Base-by-base conservation (phyloP, 345 rosid genomes). In the Populus ilicifolia region DNA sequence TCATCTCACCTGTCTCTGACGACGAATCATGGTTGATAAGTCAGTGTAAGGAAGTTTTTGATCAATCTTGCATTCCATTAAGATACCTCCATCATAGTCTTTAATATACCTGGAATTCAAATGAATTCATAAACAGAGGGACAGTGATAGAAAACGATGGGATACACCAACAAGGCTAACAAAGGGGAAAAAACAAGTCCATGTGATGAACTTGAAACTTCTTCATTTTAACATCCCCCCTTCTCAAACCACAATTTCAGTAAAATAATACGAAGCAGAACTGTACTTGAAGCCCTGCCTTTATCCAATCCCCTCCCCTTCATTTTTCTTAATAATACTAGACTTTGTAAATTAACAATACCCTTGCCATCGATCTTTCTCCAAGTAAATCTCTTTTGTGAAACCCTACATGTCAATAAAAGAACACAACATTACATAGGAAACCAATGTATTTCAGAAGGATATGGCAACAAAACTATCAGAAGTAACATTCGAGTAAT, bases 281-380 rank as follows among this genome's bases (percentile, higher is more conserved):
- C 21, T 65, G 23, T 16, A 33, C 41, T 65, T 65, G 38, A 30
- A 65, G 20, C 11, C 69, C 69, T 18, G 20, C 12, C 21, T 65
- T 56, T 23, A 11, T 23, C 29, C 64, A n/a, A 3, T n/a, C 29
- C 29, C 64, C 29, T 25, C 25, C 64, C 64, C 69, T 16, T 33
- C 38, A 65, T 30, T 65, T 65, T 14, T 65, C 41, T 65, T 6
- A 30, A 65, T 54, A 80, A 25, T 25, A 35, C 61, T 66, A 16
- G 16, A 71, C 67, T 20, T 71, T 54, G 72, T 76, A 36, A 66
- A 72, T 67, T 72, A 80, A 83, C 71, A 88, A 80, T 89, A 96
- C 99, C 99, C 98, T 30, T 91, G 98, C 99, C 99, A 96, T 71
- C 92, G 86, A 73, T 94, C 98, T 82, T 90, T 96, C 84, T 92